Percentiles rank a stretch among this genome's conserved stretches.
phyloP scores from a whole-genome alignment of 169 alveolate genomes.

The Eimeria zaria region DNA sequence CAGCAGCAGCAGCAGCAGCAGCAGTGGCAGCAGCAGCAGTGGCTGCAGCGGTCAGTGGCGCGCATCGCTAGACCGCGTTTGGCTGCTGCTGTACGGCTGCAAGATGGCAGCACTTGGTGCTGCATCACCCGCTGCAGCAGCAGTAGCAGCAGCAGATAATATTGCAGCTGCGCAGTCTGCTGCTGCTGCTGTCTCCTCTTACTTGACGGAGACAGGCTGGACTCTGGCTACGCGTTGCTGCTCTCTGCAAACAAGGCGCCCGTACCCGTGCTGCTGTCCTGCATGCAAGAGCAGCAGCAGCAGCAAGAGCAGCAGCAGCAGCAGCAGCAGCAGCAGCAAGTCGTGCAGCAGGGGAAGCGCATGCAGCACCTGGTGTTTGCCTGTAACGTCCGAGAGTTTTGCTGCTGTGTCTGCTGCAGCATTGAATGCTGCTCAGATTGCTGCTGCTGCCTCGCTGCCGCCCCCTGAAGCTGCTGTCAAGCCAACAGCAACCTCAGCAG shows the following conservation, averaged over 20 bases:
- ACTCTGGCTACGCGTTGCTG: slow-evolving; percentile 43
- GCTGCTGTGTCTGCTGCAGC: slow-evolving; percentile 43
- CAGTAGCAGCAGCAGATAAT: slow-evolving; percentile 7
- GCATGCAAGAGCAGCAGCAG: too few species aligned
- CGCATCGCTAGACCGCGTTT: slow-evolving; percentile 34
- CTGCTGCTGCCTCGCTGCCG: slow-evolving; percentile 34
- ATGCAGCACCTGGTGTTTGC: slow-evolving; percentile 46
- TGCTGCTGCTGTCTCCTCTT: slow-evolving; percentile 15
- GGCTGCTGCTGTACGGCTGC: slow-evolving; percentile 38
- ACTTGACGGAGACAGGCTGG: slow-evolving; percentile 48
- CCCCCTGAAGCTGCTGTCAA: neutral
- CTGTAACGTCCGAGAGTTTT: slow-evolving; percentile 34
- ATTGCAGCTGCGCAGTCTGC: neutral
- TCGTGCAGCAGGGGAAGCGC: slow-evolving; percentile 47
- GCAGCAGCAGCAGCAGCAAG: neutral
- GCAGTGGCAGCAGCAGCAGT: slow-evolving; percentile 28
- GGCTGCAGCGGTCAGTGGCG: slow-evolving; percentile 18
- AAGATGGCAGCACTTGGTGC: neutral
- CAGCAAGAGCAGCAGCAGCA: slow-evolving; percentile 2
- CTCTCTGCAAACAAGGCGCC: slow-evolving; percentile 1
- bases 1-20: slow-evolving; percentile 35
- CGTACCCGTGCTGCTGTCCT: neutral
- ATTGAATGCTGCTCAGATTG: slow-evolving; percentile 1
- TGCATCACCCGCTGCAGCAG: slow-evolving; percentile 1
- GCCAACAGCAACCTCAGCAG: neutral